Percentiles rank a stretch among this genome's conserved stretches.
phyloP scores from a whole-genome alignment of 495 filamentous ascomycete genomes.

The Aspergillus sclerotioniger region DNA sequence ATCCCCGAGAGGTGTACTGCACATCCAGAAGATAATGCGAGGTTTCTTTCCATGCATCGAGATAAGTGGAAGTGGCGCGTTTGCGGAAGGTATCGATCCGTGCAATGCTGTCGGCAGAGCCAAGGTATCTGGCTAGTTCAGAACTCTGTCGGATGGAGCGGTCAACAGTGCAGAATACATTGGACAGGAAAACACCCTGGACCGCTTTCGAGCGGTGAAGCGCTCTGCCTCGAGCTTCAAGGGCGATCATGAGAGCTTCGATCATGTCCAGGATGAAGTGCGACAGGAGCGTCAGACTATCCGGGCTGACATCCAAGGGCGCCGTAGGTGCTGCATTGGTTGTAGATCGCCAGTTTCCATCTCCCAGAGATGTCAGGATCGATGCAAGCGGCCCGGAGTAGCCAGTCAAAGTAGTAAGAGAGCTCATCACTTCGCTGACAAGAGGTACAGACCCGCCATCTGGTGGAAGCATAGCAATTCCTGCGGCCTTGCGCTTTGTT shows the following conservation, averaged over 20 bases:
- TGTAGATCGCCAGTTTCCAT: slow-evolving; percentile 76
- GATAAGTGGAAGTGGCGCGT: slow-evolving; percentile 75
- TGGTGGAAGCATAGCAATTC: slow-evolving; percentile 62
- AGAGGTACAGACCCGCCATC: slow-evolving; percentile 79
- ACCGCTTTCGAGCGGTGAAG: slow-evolving; percentile 75
- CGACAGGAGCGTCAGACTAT: slow-evolving; percentile 82
- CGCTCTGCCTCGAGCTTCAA: slow-evolving; percentile 73
- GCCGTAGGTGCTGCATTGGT: slow-evolving; percentile 63
- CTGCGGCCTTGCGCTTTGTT: slow-evolving; percentile 65
- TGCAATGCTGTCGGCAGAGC: slow-evolving; percentile 54
- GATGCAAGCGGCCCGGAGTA: slow-evolving; percentile 86
- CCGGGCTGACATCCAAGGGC: slow-evolving; percentile 81
- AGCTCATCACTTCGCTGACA: slow-evolving; percentile 80
- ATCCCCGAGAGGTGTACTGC: slow-evolving; percentile 75
- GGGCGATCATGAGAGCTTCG: slow-evolving; percentile 69
- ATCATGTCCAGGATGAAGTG: slow-evolving; percentile 86
- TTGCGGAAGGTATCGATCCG: slow-evolving; percentile 84
- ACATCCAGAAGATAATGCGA: slow-evolving; percentile 85
- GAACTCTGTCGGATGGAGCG: slow-evolving; percentile 74
- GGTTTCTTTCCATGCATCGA: slow-evolving; percentile 85
- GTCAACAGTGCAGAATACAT: slow-evolving; percentile 82
- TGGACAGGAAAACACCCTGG: slow-evolving; percentile 87
- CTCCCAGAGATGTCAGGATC: slow-evolving; percentile 86
- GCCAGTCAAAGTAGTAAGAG: slow-evolving; percentile 79
- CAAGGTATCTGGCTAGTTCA: slow-evolving; percentile 71